Evolutionary conservation across 1,284 basidiomycete genomes (phyloP), one percentile per base, ranked within the genome.

Genomic region (Sparassis latifolia): DNA sequence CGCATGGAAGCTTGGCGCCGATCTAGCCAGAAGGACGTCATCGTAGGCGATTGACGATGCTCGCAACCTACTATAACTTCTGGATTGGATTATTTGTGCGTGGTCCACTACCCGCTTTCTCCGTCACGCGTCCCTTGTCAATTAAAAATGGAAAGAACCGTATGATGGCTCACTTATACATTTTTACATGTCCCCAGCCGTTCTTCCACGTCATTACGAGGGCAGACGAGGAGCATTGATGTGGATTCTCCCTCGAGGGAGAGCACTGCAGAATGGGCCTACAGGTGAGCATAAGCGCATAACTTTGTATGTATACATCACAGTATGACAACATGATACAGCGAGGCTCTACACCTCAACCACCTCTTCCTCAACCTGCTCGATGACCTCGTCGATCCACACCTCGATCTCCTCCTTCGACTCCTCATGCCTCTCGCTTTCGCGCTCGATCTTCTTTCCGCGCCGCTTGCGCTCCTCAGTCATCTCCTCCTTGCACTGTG

Each of bases 351-450:
- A 53, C 55, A 62, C 78, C 59, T 81, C 76, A 32, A 78, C 71
- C 40, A 89, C 69, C 57, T 86, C 81, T 71, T 95, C 92, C 69
- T 94, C 92, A 39, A 78, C 82, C 75, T 95, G 91, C 62, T 95
- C 92, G 60, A 96, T 80, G 49, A 93, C 80, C 68, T 95, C 93
- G 64, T 95, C 92, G 52, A 92, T 73, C 87, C 88, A 90, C 50
- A 94, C 87, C 67, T 92, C 89, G 55, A 94, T 90, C 69, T 87
- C 88, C 69, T 93, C 90, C 67, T 84, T 84, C 56, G 76, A 82
- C 61, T 83, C 79, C 45, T 83, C 77, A 45, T 76, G 74, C 53
- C 67, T 66, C 54, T 71, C 61, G 33, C 55, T 58, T 41, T 60
- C 71, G 40, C 59, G 49, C 33, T 72, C 67, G 29, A 39, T 51